phyloP scores from a whole-genome alignment of 163 green algal genomes.

The Chloromonas sp. region DNA sequence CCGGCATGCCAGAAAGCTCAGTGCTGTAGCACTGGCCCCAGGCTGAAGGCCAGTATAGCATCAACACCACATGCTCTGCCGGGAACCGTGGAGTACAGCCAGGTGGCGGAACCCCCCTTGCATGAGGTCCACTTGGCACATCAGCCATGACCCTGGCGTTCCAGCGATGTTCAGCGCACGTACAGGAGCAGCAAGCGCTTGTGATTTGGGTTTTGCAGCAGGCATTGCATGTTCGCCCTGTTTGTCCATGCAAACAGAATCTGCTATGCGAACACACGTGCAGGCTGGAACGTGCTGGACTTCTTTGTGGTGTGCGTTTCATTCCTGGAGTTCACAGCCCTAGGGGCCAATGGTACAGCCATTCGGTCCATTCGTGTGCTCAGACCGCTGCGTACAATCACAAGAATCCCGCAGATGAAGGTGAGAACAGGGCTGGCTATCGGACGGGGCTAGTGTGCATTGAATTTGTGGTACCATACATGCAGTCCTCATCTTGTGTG shows the following conservation, averaged over 20 bases:
- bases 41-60: not conserved
- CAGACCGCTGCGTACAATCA: conserved; percentile 51
- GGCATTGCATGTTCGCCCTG: too few species aligned
- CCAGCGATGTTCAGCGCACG: too few species aligned
- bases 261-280: not conserved
- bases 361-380: conserved; percentile 48
- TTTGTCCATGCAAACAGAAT: too few species aligned
- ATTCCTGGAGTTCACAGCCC: not conserved
- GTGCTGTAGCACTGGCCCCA: not conserved
- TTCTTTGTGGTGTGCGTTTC: conserved; percentile 13
- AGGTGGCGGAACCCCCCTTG: too few species aligned
- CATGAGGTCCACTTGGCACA: too few species aligned
- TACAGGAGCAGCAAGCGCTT: too few species aligned
- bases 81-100: too few species aligned
- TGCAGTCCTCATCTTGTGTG: too few species aligned
- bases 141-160: too few species aligned
- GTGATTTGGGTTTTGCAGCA: too few species aligned
- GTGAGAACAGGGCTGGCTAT: conserved; percentile 8
- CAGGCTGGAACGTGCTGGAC: conserved; percentile 21
- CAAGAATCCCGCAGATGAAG: conserved; percentile 40
- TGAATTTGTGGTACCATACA: too few species aligned
- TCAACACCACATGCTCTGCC: not conserved
- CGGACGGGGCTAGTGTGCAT: too few species aligned
- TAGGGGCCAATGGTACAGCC: conserved; percentile 34
- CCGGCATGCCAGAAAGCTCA: not conserved